Conservation (phyloP, 2,329 filamentous ascomycete species). For the Tolypocladium inflatum region DNA sequence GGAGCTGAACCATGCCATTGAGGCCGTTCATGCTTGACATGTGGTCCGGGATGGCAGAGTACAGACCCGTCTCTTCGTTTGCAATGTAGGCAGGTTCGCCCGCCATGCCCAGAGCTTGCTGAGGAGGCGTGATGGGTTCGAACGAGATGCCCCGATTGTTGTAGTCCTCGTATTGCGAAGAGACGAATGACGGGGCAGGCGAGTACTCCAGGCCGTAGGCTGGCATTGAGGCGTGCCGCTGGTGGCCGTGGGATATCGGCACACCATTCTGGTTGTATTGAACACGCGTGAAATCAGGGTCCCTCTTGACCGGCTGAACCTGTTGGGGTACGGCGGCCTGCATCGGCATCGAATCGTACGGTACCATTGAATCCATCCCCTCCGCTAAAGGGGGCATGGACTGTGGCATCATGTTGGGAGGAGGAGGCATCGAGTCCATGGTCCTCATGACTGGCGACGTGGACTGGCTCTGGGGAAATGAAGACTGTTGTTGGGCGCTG, state of each 20-base stretch:
- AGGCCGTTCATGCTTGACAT: slow-evolving; percentile 61
- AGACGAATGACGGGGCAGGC: slow-evolving; percentile 92
- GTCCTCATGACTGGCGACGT: slow-evolving; percentile 83
- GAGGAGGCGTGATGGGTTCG: slow-evolving; percentile 92
- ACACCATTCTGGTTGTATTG: slow-evolving; percentile 92
- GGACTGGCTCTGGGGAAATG: slow-evolving; percentile 66
- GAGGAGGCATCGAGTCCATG: slow-evolving; percentile 90
- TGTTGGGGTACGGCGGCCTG: slow-evolving; percentile 59
- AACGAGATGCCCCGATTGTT: slow-evolving; percentile 93
- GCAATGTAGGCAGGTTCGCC: slow-evolving; percentile 94
- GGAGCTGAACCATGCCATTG: slow-evolving; percentile 84
- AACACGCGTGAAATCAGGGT: slow-evolving; percentile 71
- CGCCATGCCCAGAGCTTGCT: slow-evolving; percentile 72
- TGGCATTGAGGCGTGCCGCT: slow-evolving; percentile 97
- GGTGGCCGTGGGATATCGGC: slow-evolving; percentile 71
- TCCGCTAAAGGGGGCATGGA: slow-evolving; percentile 47
- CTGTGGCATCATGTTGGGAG: slow-evolving; percentile 67
- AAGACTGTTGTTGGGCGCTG: slow-evolving; percentile 65
- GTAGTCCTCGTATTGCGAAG: slow-evolving; percentile 98
- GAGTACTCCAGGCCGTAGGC: slow-evolving; percentile 93
- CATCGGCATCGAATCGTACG: slow-evolving; percentile 63
- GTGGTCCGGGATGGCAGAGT: slow-evolving; percentile 89
- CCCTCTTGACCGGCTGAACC: slow-evolving; percentile 66
- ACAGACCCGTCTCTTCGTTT: slow-evolving; percentile 93
- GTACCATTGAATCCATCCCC: slow-evolving; percentile 63